These are phyloP conservation scores for Trichoderma atroviride DNA, from an alignment of 2,329 filamentous ascomycete species.

Conservation along the genomic window DNA sequence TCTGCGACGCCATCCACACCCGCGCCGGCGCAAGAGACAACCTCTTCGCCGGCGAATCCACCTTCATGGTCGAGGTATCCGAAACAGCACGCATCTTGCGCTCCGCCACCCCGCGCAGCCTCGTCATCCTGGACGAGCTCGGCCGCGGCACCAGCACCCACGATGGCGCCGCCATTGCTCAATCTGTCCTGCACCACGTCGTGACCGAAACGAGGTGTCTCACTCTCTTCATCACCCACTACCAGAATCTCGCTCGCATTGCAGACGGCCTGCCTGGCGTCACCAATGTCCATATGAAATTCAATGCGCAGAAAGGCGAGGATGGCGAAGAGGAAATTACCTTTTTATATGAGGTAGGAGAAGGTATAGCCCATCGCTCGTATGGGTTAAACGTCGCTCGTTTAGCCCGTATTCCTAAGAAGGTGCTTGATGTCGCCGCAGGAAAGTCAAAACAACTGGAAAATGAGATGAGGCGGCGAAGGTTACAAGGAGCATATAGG, in stretches of 20 bases:
- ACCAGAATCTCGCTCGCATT: conserved; percentile 78
- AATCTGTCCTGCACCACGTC: conserved; percentile 85
- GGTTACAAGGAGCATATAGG: conserved; percentile 54
- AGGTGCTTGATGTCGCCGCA: conserved; percentile 78
- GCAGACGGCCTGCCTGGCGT: conserved; percentile 70
- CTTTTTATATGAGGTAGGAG: conserved; percentile 89
- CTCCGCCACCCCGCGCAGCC: conserved; percentile 77
- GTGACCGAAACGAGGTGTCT: conserved; percentile 73
- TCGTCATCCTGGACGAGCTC: conserved; percentile 93
- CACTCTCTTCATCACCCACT: conserved; percentile 96
- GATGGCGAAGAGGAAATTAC: conserved; percentile 77
- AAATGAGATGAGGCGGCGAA: conserved; percentile 65
- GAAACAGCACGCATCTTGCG: conserved; percentile 92
- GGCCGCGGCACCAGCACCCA: conserved; percentile 93
- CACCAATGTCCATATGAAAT: conserved; percentile 93
- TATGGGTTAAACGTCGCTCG: conserved; percentile 94
- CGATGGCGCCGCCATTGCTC: conserved; percentile 93
- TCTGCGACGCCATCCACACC: conserved; percentile 90
- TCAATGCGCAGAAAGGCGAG: conserved; percentile 53
- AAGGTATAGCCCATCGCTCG: conserved; percentile 88
- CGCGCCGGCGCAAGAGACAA: conserved; percentile 97
- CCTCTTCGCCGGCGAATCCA: conserved; percentile 90
- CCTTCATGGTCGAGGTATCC: conserved; percentile 96
- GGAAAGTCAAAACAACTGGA: conserved; percentile 81
- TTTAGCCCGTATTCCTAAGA: conserved; percentile 76